These are phyloP conservation scores for Neolentinus lepideus DNA, from an alignment of 1,284 basidiomycete genomes.

Conservation along the genomic window DNA sequence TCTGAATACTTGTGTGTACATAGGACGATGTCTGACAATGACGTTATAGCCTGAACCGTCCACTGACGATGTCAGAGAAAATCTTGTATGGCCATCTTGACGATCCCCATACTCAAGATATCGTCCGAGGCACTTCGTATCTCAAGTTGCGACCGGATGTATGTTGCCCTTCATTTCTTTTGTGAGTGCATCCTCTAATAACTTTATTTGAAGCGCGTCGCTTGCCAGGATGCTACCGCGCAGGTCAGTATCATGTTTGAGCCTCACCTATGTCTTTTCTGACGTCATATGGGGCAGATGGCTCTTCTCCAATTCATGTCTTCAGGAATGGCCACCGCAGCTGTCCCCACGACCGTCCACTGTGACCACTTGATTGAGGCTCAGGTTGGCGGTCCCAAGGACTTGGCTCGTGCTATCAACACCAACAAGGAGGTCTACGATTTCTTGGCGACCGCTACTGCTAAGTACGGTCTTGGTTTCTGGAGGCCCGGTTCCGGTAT, in stretches of 20 bases:
- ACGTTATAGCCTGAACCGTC: slow-evolving; percentile 72
- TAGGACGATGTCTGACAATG: slow-evolving; percentile 7
- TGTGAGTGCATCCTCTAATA: slow-evolving; percentile 5
- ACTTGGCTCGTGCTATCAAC: slow-evolving; percentile 87
- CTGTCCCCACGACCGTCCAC: slow-evolving; percentile 96
- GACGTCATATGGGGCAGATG: slow-evolving; percentile 55
- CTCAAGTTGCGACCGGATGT: slow-evolving; percentile 95
- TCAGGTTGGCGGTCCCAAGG: slow-evolving; percentile 88
- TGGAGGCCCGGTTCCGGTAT: slow-evolving; percentile 99
- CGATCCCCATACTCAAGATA: slow-evolving; percentile 87
- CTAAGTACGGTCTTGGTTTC: slow-evolving; percentile 99
- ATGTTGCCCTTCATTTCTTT: slow-evolving; percentile 24
- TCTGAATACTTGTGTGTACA: neutral
- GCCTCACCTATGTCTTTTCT: slow-evolving; percentile 4
- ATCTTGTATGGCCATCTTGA: slow-evolving; percentile 98
- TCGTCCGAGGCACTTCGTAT: slow-evolving; percentile 84
- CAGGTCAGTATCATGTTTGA: slow-evolving; percentile 36
- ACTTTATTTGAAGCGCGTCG: slow-evolving; percentile 70
- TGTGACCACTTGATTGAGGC: slow-evolving; percentile 99
- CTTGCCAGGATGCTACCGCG: slow-evolving; percentile 98
- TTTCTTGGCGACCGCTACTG: slow-evolving; percentile 96
- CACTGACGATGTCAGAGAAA: slow-evolving; percentile 97
- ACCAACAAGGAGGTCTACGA: slow-evolving; percentile 99
- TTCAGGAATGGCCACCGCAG: slow-evolving; percentile 95
- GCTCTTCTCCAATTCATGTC: slow-evolving; percentile 99